Base-by-base conservation (phyloP, 2,329 filamentous ascomycete genomes). In the Sporothrix dimorphospora region DNA sequence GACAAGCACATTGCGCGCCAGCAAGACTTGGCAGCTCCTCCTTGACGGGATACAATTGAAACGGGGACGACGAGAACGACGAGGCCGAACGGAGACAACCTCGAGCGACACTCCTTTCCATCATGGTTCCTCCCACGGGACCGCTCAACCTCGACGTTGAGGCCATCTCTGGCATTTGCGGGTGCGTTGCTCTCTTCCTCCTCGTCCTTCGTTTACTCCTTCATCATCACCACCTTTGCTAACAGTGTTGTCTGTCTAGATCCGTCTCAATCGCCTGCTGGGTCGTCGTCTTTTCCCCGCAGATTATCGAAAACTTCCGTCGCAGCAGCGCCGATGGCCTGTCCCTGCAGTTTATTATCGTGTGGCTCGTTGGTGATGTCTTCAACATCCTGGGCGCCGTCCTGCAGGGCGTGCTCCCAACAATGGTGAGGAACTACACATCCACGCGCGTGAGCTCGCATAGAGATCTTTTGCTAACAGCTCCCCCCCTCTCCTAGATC, bases 221-320 rank as follows among this genome's bases (percentile, higher is more conserved):
- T 30, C 12, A 57, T 38, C 40, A 16, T 75, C 73, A 16, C 73
- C 71, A 40, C 16, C 69, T 14, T 53, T 73, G 78, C 57, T 71
- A 49, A 70, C 73, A 19, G 9, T 12, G 19, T 1, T n/a, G 24
- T 19, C 1, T 30, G 24, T 45, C 30, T 24, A 77, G 63, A 47
- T 97, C 94, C 9, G 94, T 99, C 76, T 97, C 94, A 61, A 98
- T 99, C 79, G 94, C 94, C 68, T 98, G 94, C 80, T 98, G 96
- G 96, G 92, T 98, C 72, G 93, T 98, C 47, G 96, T 99, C 72
- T 99, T 98, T 83, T 96, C 94, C 0, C 96, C 96, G 1, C 96
- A 99, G 77, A 98, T 99, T 77, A 91, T 77, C 61, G 76, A 77
- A 55, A 77, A 77, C 72, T 77, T 77, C 69, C 75, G 76, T 12